Conservation (phyloP, 1,284 basidiomycete species). For the Vanrija humicola region DNA sequence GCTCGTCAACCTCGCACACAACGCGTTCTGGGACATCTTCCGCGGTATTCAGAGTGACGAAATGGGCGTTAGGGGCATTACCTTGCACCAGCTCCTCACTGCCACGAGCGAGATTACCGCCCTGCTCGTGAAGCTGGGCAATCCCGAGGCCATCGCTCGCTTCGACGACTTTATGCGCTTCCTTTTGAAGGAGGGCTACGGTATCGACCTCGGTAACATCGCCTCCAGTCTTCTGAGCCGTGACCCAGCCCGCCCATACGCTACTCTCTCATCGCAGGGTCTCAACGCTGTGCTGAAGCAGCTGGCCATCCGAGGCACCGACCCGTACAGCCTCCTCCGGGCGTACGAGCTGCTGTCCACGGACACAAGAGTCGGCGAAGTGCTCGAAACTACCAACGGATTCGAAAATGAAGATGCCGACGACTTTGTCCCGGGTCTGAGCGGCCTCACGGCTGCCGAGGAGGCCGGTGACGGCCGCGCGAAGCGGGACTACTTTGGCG, state of each 20-base stretch:
- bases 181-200: slow-evolving; percentile 10
- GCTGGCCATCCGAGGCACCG: not conserved
- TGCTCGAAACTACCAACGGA: not conserved
- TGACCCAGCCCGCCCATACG: not conserved
- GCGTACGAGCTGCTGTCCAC: slow-evolving; percentile 13
- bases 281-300: slow-evolving; percentile 11
- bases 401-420: slow-evolving; percentile 14
- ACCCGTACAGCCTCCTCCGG: slow-evolving; percentile 7
- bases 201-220: slow-evolving; percentile 14
- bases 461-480: not conserved
- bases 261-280: slow-evolving; percentile 1
- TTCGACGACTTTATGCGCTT: slow-evolving; percentile 10
- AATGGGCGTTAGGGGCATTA: slow-evolving; percentile 1
- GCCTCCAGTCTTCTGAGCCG: not conserved
- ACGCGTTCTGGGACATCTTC: slow-evolving; percentile 16
- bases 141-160: not conserved
- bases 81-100: slow-evolving; percentile 10
- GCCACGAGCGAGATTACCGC: slow-evolving; percentile 2
- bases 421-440: slow-evolving; percentile 5
- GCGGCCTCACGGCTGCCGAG: not conserved
- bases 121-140: not conserved
- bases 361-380: not conserved
- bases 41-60: slow-evolving; percentile 3
- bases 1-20: slow-evolving; percentile 6
- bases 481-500: too few species aligned